phyloP scores from a whole-genome alignment of 441 rosid species.

The Dalechampia spathulata region DNA sequence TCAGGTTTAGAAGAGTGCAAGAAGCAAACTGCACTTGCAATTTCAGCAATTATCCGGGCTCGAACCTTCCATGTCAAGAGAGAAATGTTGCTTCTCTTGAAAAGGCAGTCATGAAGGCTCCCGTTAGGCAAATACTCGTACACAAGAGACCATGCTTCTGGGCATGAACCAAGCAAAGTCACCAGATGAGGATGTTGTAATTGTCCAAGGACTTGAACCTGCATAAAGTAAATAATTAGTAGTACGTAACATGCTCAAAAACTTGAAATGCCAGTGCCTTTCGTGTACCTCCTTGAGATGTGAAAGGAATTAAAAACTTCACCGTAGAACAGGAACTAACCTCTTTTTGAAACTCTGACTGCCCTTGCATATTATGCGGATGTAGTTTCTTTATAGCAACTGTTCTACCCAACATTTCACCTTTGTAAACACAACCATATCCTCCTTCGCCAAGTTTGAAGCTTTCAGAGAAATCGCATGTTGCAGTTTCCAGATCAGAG shows the following conservation, averaged over 20 bases:
- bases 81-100: constrained; percentile 34
- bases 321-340: constrained; percentile 14
- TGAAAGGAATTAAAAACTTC: not conserved
- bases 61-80: constrained; percentile 54
- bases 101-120: constrained; percentile 52
- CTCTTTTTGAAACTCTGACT: constrained; percentile 61
- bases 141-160: constrained; percentile 65
- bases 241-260: too few species aligned
- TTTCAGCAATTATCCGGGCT: constrained; percentile 47
- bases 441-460: constrained; percentile 64
- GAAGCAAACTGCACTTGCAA: constrained; percentile 66
- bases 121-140: constrained; percentile 63
- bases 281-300: not conserved
- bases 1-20: constrained; percentile 67
- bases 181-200: constrained; percentile 68
- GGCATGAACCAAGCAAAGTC: constrained; percentile 64
- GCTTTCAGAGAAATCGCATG: constrained; percentile 70
- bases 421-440: constrained; percentile 59
- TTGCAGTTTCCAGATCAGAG: constrained; percentile 51
- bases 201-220: constrained; percentile 65
- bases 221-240: constrained; percentile 11
- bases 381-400: constrained; percentile 60
- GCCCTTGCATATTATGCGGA: constrained; percentile 57
- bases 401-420: constrained; percentile 77
- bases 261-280: not conserved